These are phyloP conservation scores for Quercus lobata DNA, from an alignment of 331 rosid species.

Conservation along the genomic window DNA sequence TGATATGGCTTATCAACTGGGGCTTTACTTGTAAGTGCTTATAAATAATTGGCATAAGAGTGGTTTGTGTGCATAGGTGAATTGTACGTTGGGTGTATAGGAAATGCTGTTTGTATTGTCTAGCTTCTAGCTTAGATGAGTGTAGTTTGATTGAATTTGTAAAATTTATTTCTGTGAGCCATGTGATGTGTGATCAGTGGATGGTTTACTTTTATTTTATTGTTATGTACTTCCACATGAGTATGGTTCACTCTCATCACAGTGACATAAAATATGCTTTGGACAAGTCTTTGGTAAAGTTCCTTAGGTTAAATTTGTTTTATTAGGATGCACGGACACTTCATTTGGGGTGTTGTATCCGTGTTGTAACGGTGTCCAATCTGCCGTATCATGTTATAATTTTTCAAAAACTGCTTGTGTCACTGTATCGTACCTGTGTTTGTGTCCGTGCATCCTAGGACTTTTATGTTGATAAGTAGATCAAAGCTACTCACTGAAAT, in stretches of 20 bases:
- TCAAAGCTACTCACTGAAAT: not conserved
- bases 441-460: no score
- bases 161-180: not conserved
- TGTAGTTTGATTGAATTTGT: not conserved
- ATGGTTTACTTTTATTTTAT: not conserved
- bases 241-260: not conserved
- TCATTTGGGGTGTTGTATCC: no score
- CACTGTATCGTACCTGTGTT: accelerated
- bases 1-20: conserved; percentile 76
- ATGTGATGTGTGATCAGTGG: not conserved
- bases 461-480: not conserved
- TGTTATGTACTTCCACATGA: not conserved
- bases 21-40: conserved; percentile 73
- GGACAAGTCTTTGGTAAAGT: not conserved
- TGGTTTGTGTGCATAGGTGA: not conserved
- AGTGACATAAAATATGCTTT: not conserved
- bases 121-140: not conserved
- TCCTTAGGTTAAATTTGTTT: not conserved
- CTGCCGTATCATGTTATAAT: no score
- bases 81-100: no score
- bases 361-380: no score
- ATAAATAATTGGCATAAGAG: not conserved
- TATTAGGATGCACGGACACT: no score
- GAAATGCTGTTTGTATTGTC: no score
- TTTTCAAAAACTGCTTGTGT: no score